Evolutionary conservation across 305 asterid species (phyloP).

Genomic region (Rubia balearica): DNA sequence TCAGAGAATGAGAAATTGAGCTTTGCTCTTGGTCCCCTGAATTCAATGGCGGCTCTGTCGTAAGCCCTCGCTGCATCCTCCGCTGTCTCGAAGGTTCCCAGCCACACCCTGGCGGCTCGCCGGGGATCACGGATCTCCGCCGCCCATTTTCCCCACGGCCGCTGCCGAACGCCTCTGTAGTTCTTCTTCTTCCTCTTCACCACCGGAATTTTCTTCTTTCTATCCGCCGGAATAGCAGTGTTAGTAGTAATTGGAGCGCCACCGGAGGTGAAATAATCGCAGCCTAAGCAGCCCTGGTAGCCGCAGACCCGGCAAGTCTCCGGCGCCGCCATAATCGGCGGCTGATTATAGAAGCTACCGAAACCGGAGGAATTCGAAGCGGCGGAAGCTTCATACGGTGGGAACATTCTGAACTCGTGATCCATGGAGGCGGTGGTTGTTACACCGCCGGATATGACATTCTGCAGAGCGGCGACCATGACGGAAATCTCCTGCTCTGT

Average conservation of each 20-base stretch:
- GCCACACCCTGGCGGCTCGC: conserved; percentile 85
- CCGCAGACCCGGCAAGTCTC: conserved; percentile 47
- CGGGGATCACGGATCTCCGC: conserved; percentile 82
- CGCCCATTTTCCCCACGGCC: conserved; percentile 99
- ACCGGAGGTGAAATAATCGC: conserved; percentile 40
- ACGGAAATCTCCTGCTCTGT: conserved; percentile 50
- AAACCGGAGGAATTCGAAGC: conserved; percentile 11
- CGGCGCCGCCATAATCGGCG: conserved; percentile 19
- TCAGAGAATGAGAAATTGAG: conserved; percentile 67
- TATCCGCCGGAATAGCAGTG: conserved; percentile 9
- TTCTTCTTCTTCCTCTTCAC: conserved; percentile 63
- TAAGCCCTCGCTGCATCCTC: conserved; percentile 85
- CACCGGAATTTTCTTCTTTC: conserved; percentile 16
- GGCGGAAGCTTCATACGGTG: neutral
- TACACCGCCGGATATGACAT: conserved; percentile 38
- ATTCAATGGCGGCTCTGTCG: conserved; percentile 71
- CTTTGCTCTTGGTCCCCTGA: conserved; percentile 83
- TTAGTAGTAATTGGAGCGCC: conserved; percentile 3
- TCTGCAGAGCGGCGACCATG: conserved; percentile 55
- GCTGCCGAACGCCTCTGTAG: conserved; percentile 79
- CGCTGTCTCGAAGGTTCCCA: conserved; percentile 73
- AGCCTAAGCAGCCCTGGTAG: conserved; percentile 62
- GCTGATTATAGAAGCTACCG: neutral
- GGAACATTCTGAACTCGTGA: conserved; percentile 16
- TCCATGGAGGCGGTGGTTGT: conserved; percentile 14